Evolutionary conservation across 129 eudicot species (phyloP).

Genomic region (Artemisia tridentata): DNA sequence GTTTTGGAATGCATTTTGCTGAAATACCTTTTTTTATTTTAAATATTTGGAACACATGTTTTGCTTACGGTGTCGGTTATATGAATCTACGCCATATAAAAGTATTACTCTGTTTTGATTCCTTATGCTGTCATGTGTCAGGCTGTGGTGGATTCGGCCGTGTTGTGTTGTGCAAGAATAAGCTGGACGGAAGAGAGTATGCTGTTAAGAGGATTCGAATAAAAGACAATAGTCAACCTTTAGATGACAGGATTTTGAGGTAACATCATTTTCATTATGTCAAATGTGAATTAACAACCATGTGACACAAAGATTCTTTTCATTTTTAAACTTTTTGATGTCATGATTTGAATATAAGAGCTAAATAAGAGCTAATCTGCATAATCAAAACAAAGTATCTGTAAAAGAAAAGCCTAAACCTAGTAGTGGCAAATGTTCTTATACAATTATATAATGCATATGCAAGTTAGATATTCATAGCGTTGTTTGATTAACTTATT

Average conservation of each 20-base stretch:
- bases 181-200: slow-evolving; percentile 93
- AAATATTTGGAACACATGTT: neutral
- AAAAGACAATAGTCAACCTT: slow-evolving; percentile 72
- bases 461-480: neutral
- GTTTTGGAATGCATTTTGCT: neutral
- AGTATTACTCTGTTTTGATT: slow-evolving; percentile 8
- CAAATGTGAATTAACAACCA: neutral
- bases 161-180: slow-evolving; percentile 92
- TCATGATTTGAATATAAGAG: neutral
- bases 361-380: too few relatives aligned
- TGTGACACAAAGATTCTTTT: too few relatives aligned
- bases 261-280: slow-evolving; percentile 21
- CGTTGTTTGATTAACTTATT: slow-evolving; percentile 4
- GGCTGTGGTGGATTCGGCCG: slow-evolving; percentile 97
- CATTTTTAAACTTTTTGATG: neutral
- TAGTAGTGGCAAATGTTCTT: too few relatives aligned
- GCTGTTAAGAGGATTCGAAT: slow-evolving; percentile 88
- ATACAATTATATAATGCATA: too few relatives aligned
- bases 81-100: slow-evolving; percentile 14
- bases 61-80: slow-evolving; percentile 6
- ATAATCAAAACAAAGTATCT: too few relatives aligned
- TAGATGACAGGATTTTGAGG: slow-evolving; percentile 89
- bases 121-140: slow-evolving; percentile 28
- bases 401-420: too few relatives aligned
- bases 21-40: neutral